These are phyloP conservation scores for Ceratobasidium sp. DNA, from an alignment of 1,284 basidiomycete species.

Conservation along the genomic window DNA sequence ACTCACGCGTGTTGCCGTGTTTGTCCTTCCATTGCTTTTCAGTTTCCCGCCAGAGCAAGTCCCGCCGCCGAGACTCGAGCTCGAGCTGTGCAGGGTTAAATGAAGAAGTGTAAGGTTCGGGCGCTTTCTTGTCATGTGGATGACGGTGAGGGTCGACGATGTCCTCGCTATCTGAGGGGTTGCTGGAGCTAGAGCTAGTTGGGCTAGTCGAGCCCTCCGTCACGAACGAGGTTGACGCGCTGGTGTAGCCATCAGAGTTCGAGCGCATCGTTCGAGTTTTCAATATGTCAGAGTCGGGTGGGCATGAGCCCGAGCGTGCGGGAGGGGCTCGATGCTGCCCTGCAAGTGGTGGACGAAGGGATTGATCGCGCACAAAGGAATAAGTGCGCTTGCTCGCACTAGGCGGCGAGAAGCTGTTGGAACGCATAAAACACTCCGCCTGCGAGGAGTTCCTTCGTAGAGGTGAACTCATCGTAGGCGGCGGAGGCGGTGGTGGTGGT, in stretches of 20 bases:
- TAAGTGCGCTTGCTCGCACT: conserved; percentile 16
- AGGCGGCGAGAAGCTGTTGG: conserved; percentile 12
- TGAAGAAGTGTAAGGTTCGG: conserved; percentile 17
- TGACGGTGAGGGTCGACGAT: background rate
- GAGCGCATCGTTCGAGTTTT: conserved; percentile 33
- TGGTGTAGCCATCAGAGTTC: conserved; percentile 40
- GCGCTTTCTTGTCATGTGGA: conserved; percentile 35
- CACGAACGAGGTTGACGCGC: conserved; percentile 34
- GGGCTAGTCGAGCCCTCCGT: conserved; percentile 28
- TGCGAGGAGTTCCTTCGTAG: conserved; percentile 27
- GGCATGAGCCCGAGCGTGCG: conserved; percentile 25
- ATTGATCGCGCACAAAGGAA: conserved; percentile 28
- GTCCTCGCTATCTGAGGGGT: conserved; percentile 38
- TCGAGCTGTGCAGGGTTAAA: conserved; percentile 8
- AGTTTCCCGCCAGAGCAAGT: conserved; percentile 40
- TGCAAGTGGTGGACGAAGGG: background rate
- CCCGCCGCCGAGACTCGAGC: conserved; percentile 34
- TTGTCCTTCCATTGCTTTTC: conserved; percentile 40
- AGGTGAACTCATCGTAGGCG: conserved; percentile 20
- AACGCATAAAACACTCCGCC: conserved; percentile 31
- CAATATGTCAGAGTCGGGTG: conserved; percentile 32
- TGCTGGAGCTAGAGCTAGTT: conserved; percentile 30
- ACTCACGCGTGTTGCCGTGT: conserved; percentile 34
- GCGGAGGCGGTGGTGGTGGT: background rate
- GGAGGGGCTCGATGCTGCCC: background rate